Evolutionary conservation across 768 basidiomycete species (phyloP).

Genomic region (Dacryopinax spathularia): DNA sequence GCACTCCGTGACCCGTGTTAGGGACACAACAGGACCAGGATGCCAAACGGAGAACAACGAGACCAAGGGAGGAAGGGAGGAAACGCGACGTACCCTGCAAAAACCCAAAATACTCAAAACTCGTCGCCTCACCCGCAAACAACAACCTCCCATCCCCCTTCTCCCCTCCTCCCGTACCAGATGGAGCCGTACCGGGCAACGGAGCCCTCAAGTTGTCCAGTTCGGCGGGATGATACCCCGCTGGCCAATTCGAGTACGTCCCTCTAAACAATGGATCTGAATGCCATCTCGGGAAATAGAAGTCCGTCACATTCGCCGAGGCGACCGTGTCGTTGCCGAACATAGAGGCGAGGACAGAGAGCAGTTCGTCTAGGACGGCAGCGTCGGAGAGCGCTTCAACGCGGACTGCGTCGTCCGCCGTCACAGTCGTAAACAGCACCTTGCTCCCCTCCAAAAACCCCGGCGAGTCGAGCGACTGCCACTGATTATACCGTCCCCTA

Average conservation of each 20-base stretch:
- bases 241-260: constrained; percentile 60
- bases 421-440: constrained; percentile 40
- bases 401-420: constrained; percentile 45
- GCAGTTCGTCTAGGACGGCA: constrained; percentile 38
- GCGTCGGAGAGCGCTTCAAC: constrained; percentile 39
- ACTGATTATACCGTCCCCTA: constrained; percentile 50
- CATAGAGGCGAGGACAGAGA: constrained; percentile 44
- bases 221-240: constrained; percentile 30
- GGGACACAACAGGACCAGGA: no score
- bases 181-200: background rate
- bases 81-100: background rate
- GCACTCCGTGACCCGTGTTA: no score
- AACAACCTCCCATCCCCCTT: constrained; percentile 38
- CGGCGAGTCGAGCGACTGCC: constrained; percentile 48
- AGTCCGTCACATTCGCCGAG: constrained; percentile 32
- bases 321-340: constrained; percentile 17
- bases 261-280: constrained; percentile 41
- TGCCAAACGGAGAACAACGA: no score
- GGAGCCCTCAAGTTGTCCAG: constrained; percentile 8
- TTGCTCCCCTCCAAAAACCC: constrained; percentile 48
- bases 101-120: constrained; percentile 39
- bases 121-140: constrained; percentile 53
- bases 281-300: constrained; percentile 44
- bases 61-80: no score
- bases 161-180: constrained; percentile 23